Base-by-base conservation (phyloP, 768 basidiomycete genomes). In the Naganishia randhawae region DNA sequence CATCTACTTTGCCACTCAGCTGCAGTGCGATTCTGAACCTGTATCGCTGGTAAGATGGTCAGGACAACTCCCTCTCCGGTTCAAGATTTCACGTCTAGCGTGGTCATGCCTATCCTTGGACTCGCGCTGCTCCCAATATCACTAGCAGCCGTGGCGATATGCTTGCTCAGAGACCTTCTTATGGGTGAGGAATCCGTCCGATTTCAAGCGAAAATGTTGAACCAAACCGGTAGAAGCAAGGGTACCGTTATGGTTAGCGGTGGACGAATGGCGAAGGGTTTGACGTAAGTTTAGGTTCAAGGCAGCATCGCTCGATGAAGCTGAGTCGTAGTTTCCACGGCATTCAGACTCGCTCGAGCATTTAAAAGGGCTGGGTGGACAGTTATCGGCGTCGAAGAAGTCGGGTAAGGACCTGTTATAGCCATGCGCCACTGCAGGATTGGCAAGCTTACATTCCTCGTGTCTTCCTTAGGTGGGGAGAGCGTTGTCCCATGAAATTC, bases 311-410 rank as follows among this genome's bases (percentile, higher is more conserved):
- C 11, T 35, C 8, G 19, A 10, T 29, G 13, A 29, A 45, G 27
- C n/a, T 45, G 8, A 27, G 9, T 11, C n/a, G 42, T 33, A 55
- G 29, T 29, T 19, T 29, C 8, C 22, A 45, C 54, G 45, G 22
- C 25, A 4, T 7, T 31, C 42, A 76, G 75, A 3, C 66, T 78
- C 11, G 75, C 74, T 16, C 66, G 77, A 41, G 77, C 77, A 2
- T 76, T 78, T 71, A 76, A 74, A 52, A 57, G 74, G 31, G 77
- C 77, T 19, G 77, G 77, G 31, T 78, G 77, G 74, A 74, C 70
- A 42, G 76, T 78, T 5, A 74, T 77, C 29, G 75, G 76, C 3
- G 76, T 77, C 8, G 77, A 77, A 41, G 77, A 78, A 66, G 66
- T 71, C 63, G 75, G 74, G 77, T 77, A 45, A 52, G 48, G n/a